These are phyloP conservation scores for Colletotrichum plurivorum DNA, from an alignment of 2,329 filamentous ascomycete genomes.

Conservation along the genomic window DNA sequence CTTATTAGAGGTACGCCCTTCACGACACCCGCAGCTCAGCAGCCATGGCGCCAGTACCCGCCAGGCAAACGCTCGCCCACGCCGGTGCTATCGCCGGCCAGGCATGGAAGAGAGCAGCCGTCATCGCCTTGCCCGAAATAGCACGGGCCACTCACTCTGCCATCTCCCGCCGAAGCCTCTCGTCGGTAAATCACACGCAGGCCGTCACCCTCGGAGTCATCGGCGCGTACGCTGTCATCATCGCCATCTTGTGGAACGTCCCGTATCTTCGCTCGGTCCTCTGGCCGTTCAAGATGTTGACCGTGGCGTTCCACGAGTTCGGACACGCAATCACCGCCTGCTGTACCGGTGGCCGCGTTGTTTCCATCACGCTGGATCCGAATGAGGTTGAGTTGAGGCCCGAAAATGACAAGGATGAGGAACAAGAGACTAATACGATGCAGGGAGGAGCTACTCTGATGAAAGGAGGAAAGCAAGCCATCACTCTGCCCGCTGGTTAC, in stretches of 20 bases:
- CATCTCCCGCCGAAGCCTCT: constrained; percentile 66
- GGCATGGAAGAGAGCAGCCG: constrained; percentile 27
- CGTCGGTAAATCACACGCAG: constrained; percentile 76
- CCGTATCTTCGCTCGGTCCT: constrained; percentile 81
- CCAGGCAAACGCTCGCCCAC: constrained; percentile 30
- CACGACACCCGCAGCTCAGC: neutral
- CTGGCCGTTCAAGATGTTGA: constrained; percentile 90
- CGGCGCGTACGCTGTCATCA: constrained; percentile 76
- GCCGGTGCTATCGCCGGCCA: constrained; percentile 21
- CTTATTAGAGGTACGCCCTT: neutral
- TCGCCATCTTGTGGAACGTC: constrained; percentile 84
- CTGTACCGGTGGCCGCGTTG: constrained; percentile 80
- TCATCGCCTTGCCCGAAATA: constrained; percentile 23
- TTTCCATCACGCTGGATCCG: constrained; percentile 81
- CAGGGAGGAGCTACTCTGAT: constrained; percentile 79
- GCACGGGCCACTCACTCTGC: constrained; percentile 33
- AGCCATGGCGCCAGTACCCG: constrained; percentile 33
- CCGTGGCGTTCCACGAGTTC: constrained; percentile 87
- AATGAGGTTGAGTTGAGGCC: constrained; percentile 69
- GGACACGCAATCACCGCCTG: constrained; percentile 81
- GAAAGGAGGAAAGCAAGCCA: constrained; percentile 77
- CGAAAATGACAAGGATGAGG: neutral
- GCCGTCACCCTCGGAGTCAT: constrained; percentile 80
- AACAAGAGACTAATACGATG: neutral
- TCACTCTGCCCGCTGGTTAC: constrained; percentile 85